Evolutionary conservation across 2,329 filamentous ascomycete genomes (phyloP), one percentile per base, ranked within the genome.

Genomic region (Claviceps lovelessii): DNA sequence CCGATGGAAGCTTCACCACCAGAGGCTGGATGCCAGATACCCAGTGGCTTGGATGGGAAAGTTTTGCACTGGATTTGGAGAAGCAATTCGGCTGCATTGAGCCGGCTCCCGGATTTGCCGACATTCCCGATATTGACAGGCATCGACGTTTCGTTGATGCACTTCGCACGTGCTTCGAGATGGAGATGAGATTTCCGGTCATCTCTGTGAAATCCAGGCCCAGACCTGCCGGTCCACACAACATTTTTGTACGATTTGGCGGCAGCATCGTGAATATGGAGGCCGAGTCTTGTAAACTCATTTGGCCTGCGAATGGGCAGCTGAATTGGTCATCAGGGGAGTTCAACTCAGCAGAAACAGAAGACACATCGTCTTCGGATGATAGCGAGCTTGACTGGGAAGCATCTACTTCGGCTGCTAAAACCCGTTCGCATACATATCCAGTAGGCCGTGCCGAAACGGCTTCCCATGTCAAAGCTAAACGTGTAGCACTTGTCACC

Each of bases 11-110:
- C 57, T 71, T 75, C 57, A 69, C 70, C 0, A 60, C 76, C 57
- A 58, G 66, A 2, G 74, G 74, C 8, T 73, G 68, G 70, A 69
- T 74, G 65, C 73, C 75, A n/a, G 62, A 66, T 52, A 59, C 59
- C 3, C 61, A 62, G 49, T 70, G 67, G 64, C 68, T 73, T 49
- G 59, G 57, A 41, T 69, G 68, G 67, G 63, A 62, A 19, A 55
- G 56, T 13, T 64, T 69, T 49, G 54, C 58, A 5, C 59, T 65
- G 39, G 58, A 63, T 52, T 60, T 70, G 23, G 63, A 68, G 15
- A 62, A 62, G 50, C 61, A 63, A 42, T 52, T 39, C 31, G 31
- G 44, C 23, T 33, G 41, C 41, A 19, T 37, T 6, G 51, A 47
- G 19, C 35, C 44, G 41, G 11, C 19, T 23, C 23, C 23, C 1